Percentiles rank a stretch among this genome's conserved stretches.
phyloP scores from a whole-genome alignment of 169 alveolate species.

The Ichthyophthirius multifiliis region DNA sequence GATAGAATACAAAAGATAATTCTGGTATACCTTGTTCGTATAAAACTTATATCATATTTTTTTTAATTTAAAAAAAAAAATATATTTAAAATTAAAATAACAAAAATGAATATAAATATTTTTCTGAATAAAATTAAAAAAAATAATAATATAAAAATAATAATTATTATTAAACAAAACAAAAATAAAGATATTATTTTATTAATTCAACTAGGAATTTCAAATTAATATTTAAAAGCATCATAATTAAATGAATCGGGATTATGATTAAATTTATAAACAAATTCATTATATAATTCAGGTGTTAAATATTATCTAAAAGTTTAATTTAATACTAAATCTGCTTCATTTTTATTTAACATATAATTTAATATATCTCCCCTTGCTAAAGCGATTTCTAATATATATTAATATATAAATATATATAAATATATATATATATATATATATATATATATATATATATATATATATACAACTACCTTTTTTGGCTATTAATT shows the following conservation, averaged over 20 bases:
- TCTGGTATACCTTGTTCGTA: background rate
- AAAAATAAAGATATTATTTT: too few relatives aligned
- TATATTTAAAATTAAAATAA: background rate
- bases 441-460: too few relatives aligned
- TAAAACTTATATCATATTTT: background rate
- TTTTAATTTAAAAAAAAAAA: background rate
- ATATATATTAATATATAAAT: background rate
- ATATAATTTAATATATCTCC: slow-evolving; percentile 60
- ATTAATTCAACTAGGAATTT: too few relatives aligned
- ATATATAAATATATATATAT: background rate
- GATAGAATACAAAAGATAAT: background rate
- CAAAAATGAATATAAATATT: too few relatives aligned
- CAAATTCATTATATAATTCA: slow-evolving; percentile 46
- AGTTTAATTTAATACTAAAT: slow-evolving; percentile 23
- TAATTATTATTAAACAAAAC: too few relatives aligned
- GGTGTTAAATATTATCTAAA: slow-evolving; percentile 34
- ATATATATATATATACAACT: background rate
- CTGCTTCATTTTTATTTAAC: slow-evolving; percentile 49
- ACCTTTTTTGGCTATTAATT: slow-evolving; percentile 41
- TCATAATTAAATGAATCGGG: slow-evolving; percentile 54
- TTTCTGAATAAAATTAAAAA: background rate
- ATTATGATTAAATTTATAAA: slow-evolving; percentile 48
- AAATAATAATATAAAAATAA: too few relatives aligned
- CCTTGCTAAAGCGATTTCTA: slow-evolving; percentile 50
- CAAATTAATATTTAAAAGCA: slow-evolving; percentile 23